Percentiles rank a stretch among this genome's conserved stretches.
These are phyloP conservation scores for Ceratocystis albifundus DNA, from an alignment of 2,329 filamentous ascomycete species.

Conservation along the genomic window DNA sequence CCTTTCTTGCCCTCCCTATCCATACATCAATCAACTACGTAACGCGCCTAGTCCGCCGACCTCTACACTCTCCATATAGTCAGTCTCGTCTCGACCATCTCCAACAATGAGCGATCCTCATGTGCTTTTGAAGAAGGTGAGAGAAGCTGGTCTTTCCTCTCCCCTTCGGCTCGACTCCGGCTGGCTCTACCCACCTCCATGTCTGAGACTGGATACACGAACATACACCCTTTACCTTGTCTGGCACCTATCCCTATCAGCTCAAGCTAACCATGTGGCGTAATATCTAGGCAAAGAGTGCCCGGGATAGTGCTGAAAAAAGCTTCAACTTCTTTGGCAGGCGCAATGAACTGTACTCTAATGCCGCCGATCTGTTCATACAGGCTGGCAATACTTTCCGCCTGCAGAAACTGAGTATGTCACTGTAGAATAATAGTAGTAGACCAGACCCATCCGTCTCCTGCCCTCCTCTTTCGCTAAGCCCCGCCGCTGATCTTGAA, in stretches of 20 bases:
- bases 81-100: background rate
- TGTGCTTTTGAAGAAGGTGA: constrained; percentile 65
- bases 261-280: background rate
- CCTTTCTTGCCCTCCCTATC: no score
- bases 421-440: background rate
- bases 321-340: constrained; percentile 89
- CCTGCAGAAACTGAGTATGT: constrained; percentile 69
- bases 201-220: no score
- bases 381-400: constrained; percentile 88
- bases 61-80: background rate
- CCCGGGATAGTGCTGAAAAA: constrained; percentile 56
- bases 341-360: constrained; percentile 76
- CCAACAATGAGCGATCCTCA: constrained; percentile 46
- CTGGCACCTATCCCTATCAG: background rate
- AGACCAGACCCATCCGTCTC: constrained; percentile 9
- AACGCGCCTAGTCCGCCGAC: background rate
- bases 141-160: constrained; percentile 21
- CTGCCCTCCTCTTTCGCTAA: background rate
- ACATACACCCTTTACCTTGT: background rate
- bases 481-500: no score
- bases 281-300: constrained; percentile 66
- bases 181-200: no score
- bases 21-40: background rate
- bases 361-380: constrained; percentile 74
- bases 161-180: no score